Evolutionary conservation across 176 grass and related monocot species (phyloP).

Genomic region (Ensete ventricosum): DNA sequence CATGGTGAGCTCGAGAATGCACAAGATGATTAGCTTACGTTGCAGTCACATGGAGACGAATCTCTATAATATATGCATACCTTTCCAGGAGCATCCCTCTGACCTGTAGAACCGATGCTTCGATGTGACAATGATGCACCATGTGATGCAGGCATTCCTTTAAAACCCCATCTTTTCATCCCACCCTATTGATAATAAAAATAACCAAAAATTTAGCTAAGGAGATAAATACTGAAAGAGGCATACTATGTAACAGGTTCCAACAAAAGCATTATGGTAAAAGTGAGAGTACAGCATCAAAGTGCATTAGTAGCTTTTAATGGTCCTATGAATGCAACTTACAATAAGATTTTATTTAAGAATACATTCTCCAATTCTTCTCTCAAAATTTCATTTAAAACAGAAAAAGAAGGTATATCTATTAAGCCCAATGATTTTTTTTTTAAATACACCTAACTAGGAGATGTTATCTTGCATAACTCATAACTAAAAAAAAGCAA

Average conservation of each 20-base stretch:
- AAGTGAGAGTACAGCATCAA: neutral
- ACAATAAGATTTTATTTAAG: no score
- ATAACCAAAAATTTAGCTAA: neutral
- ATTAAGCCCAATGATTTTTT: no score
- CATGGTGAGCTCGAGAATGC: no score
- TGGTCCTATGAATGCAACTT: neutral
- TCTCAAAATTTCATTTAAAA: no score
- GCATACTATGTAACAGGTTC: neutral
- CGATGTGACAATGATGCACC: conserved; percentile 94
- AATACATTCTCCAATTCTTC: no score
- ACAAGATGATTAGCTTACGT: neutral
- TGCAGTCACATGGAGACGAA: neutral
- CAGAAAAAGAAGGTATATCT: no score
- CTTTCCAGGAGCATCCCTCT: conserved; percentile 95
- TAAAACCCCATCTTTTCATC: conserved; percentile 75
- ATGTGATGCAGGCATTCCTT: conserved; percentile 78
- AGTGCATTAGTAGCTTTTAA: neutral
- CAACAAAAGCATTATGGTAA: neutral
- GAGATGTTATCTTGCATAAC: no score
- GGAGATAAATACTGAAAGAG: neutral
- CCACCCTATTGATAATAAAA: conserved; percentile 58
- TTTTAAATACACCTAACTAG: no score
- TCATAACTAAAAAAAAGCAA: no score
- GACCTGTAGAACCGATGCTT: conserved; percentile 86
- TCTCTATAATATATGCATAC: conserved; percentile 31